Conservation (phyloP, 148 eudicot genomes). For the Pouteria glomerata region DNA sequence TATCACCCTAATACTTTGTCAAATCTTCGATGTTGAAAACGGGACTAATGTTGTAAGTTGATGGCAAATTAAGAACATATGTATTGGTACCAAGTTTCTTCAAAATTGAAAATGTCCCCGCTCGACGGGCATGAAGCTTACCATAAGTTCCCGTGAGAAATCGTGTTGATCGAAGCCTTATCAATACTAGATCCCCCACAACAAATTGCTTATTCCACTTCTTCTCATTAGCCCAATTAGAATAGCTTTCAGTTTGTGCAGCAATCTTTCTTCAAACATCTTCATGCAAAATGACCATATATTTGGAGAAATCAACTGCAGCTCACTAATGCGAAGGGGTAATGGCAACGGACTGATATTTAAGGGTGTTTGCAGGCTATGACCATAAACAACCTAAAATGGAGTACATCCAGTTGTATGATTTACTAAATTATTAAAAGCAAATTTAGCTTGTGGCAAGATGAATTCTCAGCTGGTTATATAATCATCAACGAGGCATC, state of each 20-base stretch:
- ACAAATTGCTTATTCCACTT: background rate
- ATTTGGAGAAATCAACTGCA: background rate
- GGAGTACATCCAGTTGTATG: no score
- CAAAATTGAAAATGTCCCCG: no score
- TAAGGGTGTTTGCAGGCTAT: background rate
- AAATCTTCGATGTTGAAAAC: no score
- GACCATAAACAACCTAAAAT: conserved; percentile 5
- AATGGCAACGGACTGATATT: background rate
- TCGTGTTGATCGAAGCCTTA: background rate
- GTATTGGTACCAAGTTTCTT: background rate
- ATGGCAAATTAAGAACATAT: background rate
- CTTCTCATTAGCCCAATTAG: background rate
- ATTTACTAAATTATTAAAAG: conserved; percentile 3
- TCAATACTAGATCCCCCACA: no score
- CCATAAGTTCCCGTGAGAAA: background rate
- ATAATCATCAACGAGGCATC: background rate
- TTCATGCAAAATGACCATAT: background rate
- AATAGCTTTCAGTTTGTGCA: background rate
- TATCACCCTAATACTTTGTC: background rate
- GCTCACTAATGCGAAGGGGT: background rate
- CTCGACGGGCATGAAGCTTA: background rate
- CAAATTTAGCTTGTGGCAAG: conserved; percentile 8
- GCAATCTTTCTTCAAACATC: background rate
- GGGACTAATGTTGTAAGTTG: background rate
- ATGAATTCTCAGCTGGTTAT: background rate